These are phyloP conservation scores for Toxoplasma gondii DNA, from an alignment of 169 alveolate genomes.

Conservation along the genomic window DNA sequence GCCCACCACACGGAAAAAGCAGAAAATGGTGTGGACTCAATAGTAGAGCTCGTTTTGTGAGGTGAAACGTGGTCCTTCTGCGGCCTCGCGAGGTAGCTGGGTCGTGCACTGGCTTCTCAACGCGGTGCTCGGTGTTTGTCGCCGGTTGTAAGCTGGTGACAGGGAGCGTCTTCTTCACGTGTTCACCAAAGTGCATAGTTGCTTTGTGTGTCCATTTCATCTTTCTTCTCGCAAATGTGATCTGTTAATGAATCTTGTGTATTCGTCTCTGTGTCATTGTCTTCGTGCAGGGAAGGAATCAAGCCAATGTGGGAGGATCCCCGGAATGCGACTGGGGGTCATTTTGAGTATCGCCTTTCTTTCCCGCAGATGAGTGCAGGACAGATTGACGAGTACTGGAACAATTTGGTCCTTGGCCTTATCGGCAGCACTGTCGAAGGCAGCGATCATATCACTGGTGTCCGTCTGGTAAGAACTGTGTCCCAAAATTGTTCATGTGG, in stretches of 20 bases:
- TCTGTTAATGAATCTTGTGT: too few species aligned
- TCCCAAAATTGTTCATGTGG: not conserved
- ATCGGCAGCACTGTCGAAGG: conserved; percentile 79
- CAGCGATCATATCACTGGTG: conserved; percentile 70
- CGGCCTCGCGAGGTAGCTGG: not conserved
- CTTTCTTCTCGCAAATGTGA: too few species aligned
- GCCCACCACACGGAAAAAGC: not conserved
- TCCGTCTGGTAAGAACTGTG: conserved; percentile 58
- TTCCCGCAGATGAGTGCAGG: conserved; percentile 56
- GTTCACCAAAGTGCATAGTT: not conserved
- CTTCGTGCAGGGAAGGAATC: conserved; percentile 75
- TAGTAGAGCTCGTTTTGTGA: not conserved
- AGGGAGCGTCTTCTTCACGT: not conserved
- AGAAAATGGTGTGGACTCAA: not conserved
- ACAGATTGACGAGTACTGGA: conserved; percentile 82
- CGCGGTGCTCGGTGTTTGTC: not conserved
- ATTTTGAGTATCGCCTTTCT: conserved; percentile 73
- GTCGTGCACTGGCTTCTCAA: too few species aligned
- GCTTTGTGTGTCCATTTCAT: too few species aligned
- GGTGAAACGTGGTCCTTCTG: not conserved
- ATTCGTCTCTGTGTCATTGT: too few species aligned
- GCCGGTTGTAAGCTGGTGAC: not conserved
- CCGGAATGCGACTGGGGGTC: conserved; percentile 81
- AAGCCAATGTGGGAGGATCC: conserved; percentile 86
- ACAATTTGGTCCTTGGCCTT: conserved; percentile 81